Conservation (phyloP, 2,329 filamentous ascomycete species). For the Xylariaceae sp. region DNA sequence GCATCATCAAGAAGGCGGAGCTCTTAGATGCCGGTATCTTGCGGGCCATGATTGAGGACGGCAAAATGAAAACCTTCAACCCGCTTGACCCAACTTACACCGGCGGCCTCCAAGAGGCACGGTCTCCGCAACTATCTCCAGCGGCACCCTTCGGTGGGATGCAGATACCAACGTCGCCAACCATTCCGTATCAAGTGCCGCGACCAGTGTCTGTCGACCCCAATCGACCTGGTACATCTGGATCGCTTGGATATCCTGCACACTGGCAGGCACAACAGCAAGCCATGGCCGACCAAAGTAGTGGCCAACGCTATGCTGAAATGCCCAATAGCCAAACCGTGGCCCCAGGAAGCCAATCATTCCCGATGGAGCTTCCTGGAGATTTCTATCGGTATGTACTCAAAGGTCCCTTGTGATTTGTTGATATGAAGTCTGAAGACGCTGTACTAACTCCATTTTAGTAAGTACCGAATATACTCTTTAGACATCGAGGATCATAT, state of each 20-base stretch:
- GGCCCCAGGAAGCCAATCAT: constrained; percentile 12
- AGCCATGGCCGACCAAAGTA: constrained; percentile 20
- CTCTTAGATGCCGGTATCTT: constrained; percentile 63
- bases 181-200: constrained; percentile 38
- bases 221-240: constrained; percentile 31
- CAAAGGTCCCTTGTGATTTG: too few species aligned
- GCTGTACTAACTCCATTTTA: too few species aligned
- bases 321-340: constrained; percentile 31
- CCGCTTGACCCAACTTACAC: constrained; percentile 35
- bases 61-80: constrained; percentile 57
- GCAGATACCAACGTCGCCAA: constrained; percentile 31
- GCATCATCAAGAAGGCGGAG: constrained; percentile 69
- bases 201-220: constrained; percentile 34
- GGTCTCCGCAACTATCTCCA: constrained; percentile 28
- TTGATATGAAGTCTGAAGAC: too few species aligned
- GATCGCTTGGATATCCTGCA: constrained; percentile 25
- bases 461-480: too few species aligned
- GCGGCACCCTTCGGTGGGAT: constrained; percentile 19
- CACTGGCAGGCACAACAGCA: constrained; percentile 28
- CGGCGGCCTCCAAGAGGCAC: constrained; percentile 17
- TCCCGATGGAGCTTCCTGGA: constrained; percentile 41
- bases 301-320: constrained; percentile 34
- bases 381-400: constrained; percentile 38
- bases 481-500: too few species aligned
- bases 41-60: constrained; percentile 64